Base-by-base conservation (phyloP, 2,329 filamentous ascomycete species). In the Arthroderma sp. region DNA sequence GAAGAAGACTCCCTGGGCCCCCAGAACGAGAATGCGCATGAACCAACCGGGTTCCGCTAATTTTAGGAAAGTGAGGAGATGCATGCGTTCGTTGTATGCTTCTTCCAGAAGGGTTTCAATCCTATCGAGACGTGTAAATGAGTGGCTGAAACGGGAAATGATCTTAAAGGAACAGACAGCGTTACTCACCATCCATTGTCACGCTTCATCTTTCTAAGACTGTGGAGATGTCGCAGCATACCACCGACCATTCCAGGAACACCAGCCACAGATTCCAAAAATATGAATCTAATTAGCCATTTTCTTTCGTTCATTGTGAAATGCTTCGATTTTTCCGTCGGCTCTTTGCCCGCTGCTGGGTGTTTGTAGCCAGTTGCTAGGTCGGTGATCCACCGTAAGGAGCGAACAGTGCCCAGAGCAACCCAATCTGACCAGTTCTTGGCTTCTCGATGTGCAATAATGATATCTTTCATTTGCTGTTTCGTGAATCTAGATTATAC, bases 201-300 rank as follows among this genome's bases (percentile, higher is more conserved):
- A 46, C 45, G 42, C 47, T 52, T 50, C 48, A 52, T 55, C 53
- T 42, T 59, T 57, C 57, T 61, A 54, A 60, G 60, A 61, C 33
- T 88, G 59, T 83, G 79, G 33, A 96, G 72, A 65, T 98, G 91
- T 31, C 91, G 74, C 10, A 96, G 71, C 84, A 94, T 95, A 22
- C 87, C 91, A 0, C 83, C 91, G 0, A 96, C 89, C 86, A 96
- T 96, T 5, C 91, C 91, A 0, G 91, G 91, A 0, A 96, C 91
- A 31, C 87, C 91, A 8, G 91, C 91, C 34, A 98, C 86, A 40
- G 82, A 88, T 64, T 98, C 91, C 31, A 98, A 74, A 64, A 98
- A 98, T 54, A 98, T 76, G 58, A 94, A 89, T 5, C 89, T 77
- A 40, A 84, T 77, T 55, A 95, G 72, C 82, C 91, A 98, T 67